Evolutionary conservation across 1,284 basidiomycete genomes (phyloP), one percentile per base, ranked within the genome.

Genomic region (Rhodotorula sp.): DNA sequence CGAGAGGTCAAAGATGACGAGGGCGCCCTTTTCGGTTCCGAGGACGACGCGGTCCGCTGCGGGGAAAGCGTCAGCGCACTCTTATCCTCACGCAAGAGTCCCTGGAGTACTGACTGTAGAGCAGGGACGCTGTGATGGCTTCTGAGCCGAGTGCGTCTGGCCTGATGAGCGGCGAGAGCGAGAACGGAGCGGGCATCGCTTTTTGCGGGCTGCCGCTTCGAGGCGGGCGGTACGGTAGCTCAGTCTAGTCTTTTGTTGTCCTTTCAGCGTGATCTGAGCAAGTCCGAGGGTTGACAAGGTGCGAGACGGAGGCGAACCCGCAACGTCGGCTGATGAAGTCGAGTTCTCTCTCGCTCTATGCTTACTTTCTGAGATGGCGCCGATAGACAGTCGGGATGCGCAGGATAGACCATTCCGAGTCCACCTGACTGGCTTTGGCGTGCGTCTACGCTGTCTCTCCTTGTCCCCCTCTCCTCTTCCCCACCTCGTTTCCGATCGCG

Each of bases 1-100:
- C 2, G 66, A 55, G 21, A 72, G 64, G 59, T 74, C 72, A 60
- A 76, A 74, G 10, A 74, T 70, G 31, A 74, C 56, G 23, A 76
- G n/a, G 18, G 66, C 38, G 26, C 75, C 75, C 49, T 66, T 70
- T 23, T 76, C 72, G 2, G 72, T 76, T 0, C 75, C 75, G 28
- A 76, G 62, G 50, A 72, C 21, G 64, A 76, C 59, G 6, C 75
- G 75, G 55, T 74, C 68, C 23, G 69, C 75, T 76, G 57, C 4
- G 14, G 34, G 47, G 7, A 23, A n/a, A 26, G 14, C 12, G 10
- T n/a, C 8, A 26, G 56, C n/a, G 26, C 47, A 47, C 49, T 54
- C 38, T 48, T 10, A 8, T 16, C 16, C 16, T 2, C 2, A 14
- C 10, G 31, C n/a, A 26, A 7, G 10, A 19, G 8, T 4, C 38